Conservation (phyloP, 768 basidiomycete species). For the Mycena belliarum region DNA sequence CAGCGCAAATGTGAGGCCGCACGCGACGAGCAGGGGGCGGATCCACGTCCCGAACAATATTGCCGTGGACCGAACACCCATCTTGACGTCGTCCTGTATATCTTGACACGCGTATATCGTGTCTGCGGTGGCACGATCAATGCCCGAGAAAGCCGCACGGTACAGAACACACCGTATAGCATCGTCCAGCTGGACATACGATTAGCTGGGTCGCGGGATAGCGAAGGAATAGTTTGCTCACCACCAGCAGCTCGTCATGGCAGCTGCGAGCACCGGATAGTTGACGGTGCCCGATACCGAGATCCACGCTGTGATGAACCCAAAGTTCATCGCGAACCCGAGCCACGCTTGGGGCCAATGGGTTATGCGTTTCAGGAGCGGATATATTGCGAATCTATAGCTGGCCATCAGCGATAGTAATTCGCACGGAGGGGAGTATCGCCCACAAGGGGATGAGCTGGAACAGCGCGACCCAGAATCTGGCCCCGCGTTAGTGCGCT, state of each 20-base stretch:
- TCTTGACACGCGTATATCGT: slow-evolving; percentile 83
- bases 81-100: slow-evolving; percentile 68
- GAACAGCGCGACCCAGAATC: slow-evolving; percentile 43
- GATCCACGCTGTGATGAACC: slow-evolving; percentile 51
- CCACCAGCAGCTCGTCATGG: slow-evolving; percentile 49
- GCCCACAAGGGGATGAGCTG: slow-evolving; percentile 49
- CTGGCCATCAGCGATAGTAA: neutral
- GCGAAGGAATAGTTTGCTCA: slow-evolving; percentile 8
- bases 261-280: slow-evolving; percentile 32
- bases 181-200: slow-evolving; percentile 13
- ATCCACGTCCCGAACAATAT: slow-evolving; percentile 67
- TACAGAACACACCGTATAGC: slow-evolving; percentile 7
- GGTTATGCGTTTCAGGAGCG: slow-evolving; percentile 56
- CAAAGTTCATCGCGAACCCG: slow-evolving; percentile 59
- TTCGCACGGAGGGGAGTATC: neutral
- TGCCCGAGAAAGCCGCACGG: too few relatives aligned
- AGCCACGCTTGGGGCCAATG: slow-evolving; percentile 67
- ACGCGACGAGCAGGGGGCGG: slow-evolving; percentile 52
- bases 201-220: slow-evolving; percentile 14
- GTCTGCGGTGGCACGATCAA: slow-evolving; percentile 31
- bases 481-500: slow-evolving; percentile 21
- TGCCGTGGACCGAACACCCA: slow-evolving; percentile 77
- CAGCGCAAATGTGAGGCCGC: slow-evolving; percentile 52
- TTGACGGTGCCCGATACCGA: slow-evolving; percentile 37
- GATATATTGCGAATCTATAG: slow-evolving; percentile 47